Evolutionary conservation across 768 basidiomycete species (phyloP), one percentile per base, ranked within the genome.

Genomic region (Naganishia vishniacii): DNA sequence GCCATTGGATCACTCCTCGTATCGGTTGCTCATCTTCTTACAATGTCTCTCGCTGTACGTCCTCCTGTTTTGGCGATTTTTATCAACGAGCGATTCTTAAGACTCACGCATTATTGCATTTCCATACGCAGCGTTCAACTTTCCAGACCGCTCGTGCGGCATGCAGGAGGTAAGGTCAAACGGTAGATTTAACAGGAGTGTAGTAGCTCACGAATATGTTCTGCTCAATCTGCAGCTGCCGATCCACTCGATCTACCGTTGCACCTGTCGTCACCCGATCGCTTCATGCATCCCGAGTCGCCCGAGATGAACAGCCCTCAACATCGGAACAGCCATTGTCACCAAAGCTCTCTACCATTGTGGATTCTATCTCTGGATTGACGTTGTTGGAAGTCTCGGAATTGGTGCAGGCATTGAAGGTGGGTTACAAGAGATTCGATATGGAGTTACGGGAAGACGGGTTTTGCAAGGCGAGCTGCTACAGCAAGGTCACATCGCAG

Each of bases 311-410:
- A 41, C 53, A 56, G 53, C 23, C 53, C 37, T 56, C 53, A 40
- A 8, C 53, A 20, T 8, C 53, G 6, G 53, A 56, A 26, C 32
- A 56, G 53, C 66, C 70, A 31, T 53, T 72, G 23, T 72, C 73
- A 23, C 69, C 89, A 23, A 84, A 82, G 70, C 82, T 99, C 68
- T 80, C 80, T 51, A 84, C 84, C 65, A 87, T 99, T 72, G 95
- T 99, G 28, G 91, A 98, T 75, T 87, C 91, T 76, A 97, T 99
- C 70, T 89, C 91, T 5, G 79, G 81, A 23, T 78, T 98, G 70
- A 90, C 92, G 20, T 82, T 98, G 61, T 81, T 99, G 64, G 93
- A 98, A 77, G 94, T 94, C 6, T 88, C 94, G 13, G 94, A 98
- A 81, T 84, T 99, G 62, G 93, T 98, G 48, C 80, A 89, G 0